Evolutionary conservation across 306 rosid genomes (phyloP).

Genomic region (Boehmeria nivea): DNA sequence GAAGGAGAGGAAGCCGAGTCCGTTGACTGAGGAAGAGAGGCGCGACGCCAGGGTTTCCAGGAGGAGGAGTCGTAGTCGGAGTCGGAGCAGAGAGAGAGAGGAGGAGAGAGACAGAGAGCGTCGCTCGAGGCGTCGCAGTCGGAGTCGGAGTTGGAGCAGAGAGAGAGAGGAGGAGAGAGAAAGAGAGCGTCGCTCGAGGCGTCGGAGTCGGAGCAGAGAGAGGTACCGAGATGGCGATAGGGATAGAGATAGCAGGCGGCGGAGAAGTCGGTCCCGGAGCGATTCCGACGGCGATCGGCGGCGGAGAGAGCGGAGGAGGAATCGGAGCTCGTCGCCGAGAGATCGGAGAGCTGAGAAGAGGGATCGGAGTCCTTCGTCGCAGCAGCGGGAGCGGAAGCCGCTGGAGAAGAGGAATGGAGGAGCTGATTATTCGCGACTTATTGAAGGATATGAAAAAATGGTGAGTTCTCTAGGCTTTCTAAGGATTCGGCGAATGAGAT

Average conservation of each 20-base stretch:
- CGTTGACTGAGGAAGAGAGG: conserved; percentile 7
- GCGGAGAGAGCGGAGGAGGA: conserved; percentile 24
- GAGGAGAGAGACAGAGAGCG: conserved; percentile 21
- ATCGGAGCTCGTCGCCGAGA: conserved; percentile 32
- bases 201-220: conserved; percentile 57
- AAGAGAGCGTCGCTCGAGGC: conserved; percentile 23
- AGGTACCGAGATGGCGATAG: conserved; percentile 28
- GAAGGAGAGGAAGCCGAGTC: conserved; percentile 27
- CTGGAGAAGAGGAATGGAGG: conserved; percentile 39
- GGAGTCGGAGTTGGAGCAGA: conserved; percentile 33
- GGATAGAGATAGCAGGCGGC: conserved; percentile 33
- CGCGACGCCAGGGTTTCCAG: conserved; percentile 60
- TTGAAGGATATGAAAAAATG: conserved; percentile 68
- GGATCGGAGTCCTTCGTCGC: conserved; percentile 44
- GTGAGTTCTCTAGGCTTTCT: conserved; percentile 24
- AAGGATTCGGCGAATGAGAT: neutral
- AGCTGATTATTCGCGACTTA: conserved; percentile 48
- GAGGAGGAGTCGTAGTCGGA: conserved; percentile 23
- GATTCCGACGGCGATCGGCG: neutral
- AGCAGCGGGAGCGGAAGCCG: conserved; percentile 34
- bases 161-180: conserved; percentile 27
- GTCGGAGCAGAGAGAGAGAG: conserved; percentile 26
- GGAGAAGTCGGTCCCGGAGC: conserved; percentile 28
- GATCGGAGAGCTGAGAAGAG: conserved; percentile 24
- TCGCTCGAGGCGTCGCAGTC: conserved; percentile 31